These are phyloP conservation scores for Butyriboletus loyo DNA, from an alignment of 768 basidiomycete species.

Conservation along the genomic window DNA sequence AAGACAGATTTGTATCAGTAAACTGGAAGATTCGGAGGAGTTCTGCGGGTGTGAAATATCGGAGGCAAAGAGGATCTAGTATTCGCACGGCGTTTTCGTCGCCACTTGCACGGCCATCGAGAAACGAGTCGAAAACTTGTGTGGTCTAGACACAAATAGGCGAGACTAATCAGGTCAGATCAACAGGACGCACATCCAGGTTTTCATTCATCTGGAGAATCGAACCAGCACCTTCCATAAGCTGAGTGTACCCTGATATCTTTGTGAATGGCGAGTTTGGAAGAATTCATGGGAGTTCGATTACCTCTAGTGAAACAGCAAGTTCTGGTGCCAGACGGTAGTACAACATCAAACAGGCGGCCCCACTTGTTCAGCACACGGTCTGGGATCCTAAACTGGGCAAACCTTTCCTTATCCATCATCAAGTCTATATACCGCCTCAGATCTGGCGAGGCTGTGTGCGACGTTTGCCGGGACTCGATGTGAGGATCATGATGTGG, in stretches of 20 bases:
- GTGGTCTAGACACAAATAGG: slow-evolving; percentile 49
- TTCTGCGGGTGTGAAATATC: slow-evolving; percentile 76
- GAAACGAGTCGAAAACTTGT: slow-evolving; percentile 53
- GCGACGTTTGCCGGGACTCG: background rate
- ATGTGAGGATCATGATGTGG: slow-evolving; percentile 33
- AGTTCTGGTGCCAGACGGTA: slow-evolving; percentile 55
- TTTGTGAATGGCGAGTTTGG: background rate
- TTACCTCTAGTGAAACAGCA: slow-evolving; percentile 83
- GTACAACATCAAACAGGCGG: slow-evolving; percentile 74
- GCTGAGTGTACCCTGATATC: slow-evolving; percentile 63
- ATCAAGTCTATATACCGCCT: slow-evolving; percentile 11
- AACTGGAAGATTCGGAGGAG: slow-evolving; percentile 69
- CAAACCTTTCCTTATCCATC: slow-evolving; percentile 11
- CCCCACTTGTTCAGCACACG: slow-evolving; percentile 73
- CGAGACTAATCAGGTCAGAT: background rate
- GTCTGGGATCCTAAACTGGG: slow-evolving; percentile 48
- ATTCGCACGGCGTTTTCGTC: slow-evolving; percentile 48
- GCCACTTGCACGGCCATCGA: slow-evolving; percentile 40
- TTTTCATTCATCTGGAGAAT: slow-evolving; percentile 68
- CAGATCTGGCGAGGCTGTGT: slow-evolving; percentile 1
- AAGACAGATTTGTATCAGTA: slow-evolving; percentile 16
- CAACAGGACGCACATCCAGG: slow-evolving; percentile 49
- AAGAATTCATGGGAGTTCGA: background rate
- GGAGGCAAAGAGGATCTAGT: slow-evolving; percentile 56
- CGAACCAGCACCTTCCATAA: slow-evolving; percentile 77